A percentile compares a stretch with the other conserved stretches of the same genome.
phyloP scores from a whole-genome alignment of 1,139 yeast genomes.

The Pneumocystis canis region DNA sequence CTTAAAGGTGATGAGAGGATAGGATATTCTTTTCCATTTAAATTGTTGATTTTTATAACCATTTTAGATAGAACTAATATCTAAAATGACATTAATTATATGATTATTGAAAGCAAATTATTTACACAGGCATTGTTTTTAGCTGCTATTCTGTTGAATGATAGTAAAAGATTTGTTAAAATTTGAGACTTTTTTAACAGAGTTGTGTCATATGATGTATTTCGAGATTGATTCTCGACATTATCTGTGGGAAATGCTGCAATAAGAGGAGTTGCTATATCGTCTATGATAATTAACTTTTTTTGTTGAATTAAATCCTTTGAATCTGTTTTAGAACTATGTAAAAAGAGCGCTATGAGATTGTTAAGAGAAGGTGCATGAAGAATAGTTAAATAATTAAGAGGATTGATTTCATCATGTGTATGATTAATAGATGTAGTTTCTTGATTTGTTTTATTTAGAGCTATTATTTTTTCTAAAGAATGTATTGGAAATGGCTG shows the following conservation, averaged over 20 bases:
- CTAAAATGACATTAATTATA: neutral
- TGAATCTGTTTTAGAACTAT: neutral
- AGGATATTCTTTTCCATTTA: neutral
- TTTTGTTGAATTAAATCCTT: slow-evolving; percentile 1
- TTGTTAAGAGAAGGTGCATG: slow-evolving; percentile 5
- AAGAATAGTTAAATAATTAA: slow-evolving; percentile 2
- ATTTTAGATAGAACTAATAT: neutral
- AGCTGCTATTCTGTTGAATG: slow-evolving; percentile 6
- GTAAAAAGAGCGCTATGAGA: slow-evolving; percentile 7
- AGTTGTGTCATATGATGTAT: neutral
- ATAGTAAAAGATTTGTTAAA: slow-evolving; percentile 4
- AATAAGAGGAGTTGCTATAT: slow-evolving; percentile 8
- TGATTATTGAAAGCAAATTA: neutral
- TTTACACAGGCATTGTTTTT: slow-evolving; percentile 2
- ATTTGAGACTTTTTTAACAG: slow-evolving; percentile 4
- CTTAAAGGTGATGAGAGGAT: neutral
- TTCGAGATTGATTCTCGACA: neutral
- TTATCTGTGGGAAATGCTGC: slow-evolving; percentile 11
- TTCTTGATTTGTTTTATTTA: neutral
- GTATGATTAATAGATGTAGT: neutral
- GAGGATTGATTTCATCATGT: neutral
- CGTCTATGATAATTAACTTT: slow-evolving; percentile 8
- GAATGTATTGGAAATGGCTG: neutral
- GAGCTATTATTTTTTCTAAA: neutral
- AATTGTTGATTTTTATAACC: neutral